Percentiles rank a stretch among this genome's conserved stretches.
These are phyloP conservation scores for Trametes sp. DNA, from an alignment of 1,284 basidiomycete genomes.

Conservation along the genomic window DNA sequence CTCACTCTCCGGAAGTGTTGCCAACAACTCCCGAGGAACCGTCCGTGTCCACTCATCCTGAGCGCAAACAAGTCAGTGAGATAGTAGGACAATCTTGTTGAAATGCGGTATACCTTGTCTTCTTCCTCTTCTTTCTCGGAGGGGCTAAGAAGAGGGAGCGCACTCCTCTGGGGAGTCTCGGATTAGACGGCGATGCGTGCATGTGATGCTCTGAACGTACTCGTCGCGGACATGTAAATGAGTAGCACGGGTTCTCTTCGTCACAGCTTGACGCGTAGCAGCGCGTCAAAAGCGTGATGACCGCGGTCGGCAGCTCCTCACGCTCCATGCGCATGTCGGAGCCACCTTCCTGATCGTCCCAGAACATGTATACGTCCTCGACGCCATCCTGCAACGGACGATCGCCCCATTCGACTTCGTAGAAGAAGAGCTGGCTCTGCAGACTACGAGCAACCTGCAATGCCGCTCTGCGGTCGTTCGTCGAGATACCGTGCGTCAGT, in stretches of 20 bases:
- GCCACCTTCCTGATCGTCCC: conserved; percentile 83
- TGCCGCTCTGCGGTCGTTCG: conserved; percentile 81
- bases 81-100: too few relatives aligned
- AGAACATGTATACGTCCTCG: conserved; percentile 96
- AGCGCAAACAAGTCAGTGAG: not conserved
- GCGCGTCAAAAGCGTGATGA: conserved; percentile 80
- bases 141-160: conserved; percentile 32
- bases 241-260: conserved; percentile 73
- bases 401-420: conserved; percentile 96
- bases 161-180: conserved; percentile 34
- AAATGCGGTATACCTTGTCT: conserved; percentile 36
- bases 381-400: conserved; percentile 87
- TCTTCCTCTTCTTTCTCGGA: conserved; percentile 38
- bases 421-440: conserved; percentile 93
- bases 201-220: conserved; percentile 45
- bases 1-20: conserved; percentile 77
- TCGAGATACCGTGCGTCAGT: conserved; percentile 73
- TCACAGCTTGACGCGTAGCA: conserved; percentile 89
- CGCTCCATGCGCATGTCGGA: conserved; percentile 64
- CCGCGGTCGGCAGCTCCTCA: conserved; percentile 86
- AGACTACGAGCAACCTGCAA: conserved; percentile 88
- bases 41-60: conserved; percentile 79
- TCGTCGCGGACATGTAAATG: conserved; percentile 73
- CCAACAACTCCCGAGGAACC: conserved; percentile 73
- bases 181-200: not conserved